Percentiles rank a stretch among this genome's conserved stretches.
These are phyloP conservation scores for Naegleria lovaniensis DNA, from an alignment of 208 protist genomes.

Conservation along the genomic window DNA sequence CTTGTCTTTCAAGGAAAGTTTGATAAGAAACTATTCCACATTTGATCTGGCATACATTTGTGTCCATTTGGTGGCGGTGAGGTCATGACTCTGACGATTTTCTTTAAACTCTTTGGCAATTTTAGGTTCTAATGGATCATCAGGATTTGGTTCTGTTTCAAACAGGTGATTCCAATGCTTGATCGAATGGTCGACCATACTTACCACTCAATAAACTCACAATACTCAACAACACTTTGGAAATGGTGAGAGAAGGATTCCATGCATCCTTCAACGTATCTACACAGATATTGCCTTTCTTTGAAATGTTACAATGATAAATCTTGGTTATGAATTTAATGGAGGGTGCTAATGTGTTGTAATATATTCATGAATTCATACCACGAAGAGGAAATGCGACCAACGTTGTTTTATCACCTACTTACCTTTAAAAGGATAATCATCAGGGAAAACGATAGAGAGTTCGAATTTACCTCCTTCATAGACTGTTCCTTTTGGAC, in stretches of 20 bases:
- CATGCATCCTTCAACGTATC: constrained; percentile 94
- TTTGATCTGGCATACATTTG: too few relatives aligned
- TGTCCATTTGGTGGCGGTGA: not conserved
- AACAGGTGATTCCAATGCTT: too few relatives aligned
- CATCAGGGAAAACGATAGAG: constrained; percentile 78
- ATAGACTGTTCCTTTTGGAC: constrained; percentile 91
- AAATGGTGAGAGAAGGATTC: constrained; percentile 6
- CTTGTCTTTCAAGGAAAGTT: too few relatives aligned
- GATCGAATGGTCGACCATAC: not conserved
- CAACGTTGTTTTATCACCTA: constrained; percentile 82
- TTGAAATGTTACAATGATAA: constrained; percentile 81
- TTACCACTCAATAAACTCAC: constrained; percentile 47
- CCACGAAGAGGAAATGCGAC: too few relatives aligned
- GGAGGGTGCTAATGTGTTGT: constrained; percentile 66
- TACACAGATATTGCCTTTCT: constrained; percentile 78
- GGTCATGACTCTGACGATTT: not conserved
- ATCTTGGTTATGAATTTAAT: constrained; percentile 81
- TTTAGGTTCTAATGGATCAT: constrained; percentile 57
- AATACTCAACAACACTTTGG: constrained; percentile 59
- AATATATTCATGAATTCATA: too few relatives aligned
- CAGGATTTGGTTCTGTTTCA: constrained; percentile 58
- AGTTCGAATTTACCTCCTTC: constrained; percentile 72
- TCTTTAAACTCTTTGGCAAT: not conserved
- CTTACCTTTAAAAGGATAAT: constrained; percentile 83
- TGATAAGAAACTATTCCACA: too few relatives aligned